phyloP scores from a whole-genome alignment of 2,329 filamentous ascomycete species.

The Calonectria multiphialidica region DNA sequence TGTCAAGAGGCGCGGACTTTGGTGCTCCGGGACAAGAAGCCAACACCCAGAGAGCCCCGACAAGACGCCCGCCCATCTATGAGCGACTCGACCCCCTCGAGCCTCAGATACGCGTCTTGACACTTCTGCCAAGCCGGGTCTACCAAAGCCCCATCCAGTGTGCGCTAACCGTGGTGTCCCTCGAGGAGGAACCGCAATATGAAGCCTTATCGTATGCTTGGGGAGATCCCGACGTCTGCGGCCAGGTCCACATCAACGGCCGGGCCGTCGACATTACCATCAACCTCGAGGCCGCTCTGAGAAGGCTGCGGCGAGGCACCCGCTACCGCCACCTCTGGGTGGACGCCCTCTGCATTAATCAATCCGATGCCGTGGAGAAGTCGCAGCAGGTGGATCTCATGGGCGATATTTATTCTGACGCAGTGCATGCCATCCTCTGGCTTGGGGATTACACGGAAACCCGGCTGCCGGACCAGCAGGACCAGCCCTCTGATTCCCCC shows the following conservation, averaged over 20 bases:
- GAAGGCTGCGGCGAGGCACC: not conserved
- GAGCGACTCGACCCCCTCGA: not conserved
- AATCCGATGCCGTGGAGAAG: conserved; percentile 9
- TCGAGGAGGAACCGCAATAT: conserved; percentile 11
- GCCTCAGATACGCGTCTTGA: not conserved
- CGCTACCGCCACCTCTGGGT: conserved; percentile 22
- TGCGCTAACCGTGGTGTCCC: not conserved
- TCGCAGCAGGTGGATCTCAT: conserved; percentile 9
- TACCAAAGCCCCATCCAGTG: not conserved
- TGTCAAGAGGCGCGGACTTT: not conserved
- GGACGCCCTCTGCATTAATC: conserved; percentile 27
- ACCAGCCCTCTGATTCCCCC: not conserved
- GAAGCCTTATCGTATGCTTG: conserved; percentile 34
- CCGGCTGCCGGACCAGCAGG: not conserved
- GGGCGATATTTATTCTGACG: conserved; percentile 11
- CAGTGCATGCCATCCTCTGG: conserved; percentile 12
- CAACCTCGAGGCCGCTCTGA: not conserved
- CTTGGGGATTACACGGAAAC: conserved; percentile 5
- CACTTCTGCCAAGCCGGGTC: not conserved
- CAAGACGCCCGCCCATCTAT: not conserved
- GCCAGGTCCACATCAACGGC: conserved; percentile 9
- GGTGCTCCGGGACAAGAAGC: conserved; percentile 2
- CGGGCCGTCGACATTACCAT: conserved; percentile 16
- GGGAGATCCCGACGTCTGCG: conserved; percentile 14
- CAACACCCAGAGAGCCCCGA: not conserved